Evolutionary conservation across 116 monocot genomes (phyloP), one percentile per base, ranked within the genome.

Genomic region (Trichopus zeylanicus): DNA sequence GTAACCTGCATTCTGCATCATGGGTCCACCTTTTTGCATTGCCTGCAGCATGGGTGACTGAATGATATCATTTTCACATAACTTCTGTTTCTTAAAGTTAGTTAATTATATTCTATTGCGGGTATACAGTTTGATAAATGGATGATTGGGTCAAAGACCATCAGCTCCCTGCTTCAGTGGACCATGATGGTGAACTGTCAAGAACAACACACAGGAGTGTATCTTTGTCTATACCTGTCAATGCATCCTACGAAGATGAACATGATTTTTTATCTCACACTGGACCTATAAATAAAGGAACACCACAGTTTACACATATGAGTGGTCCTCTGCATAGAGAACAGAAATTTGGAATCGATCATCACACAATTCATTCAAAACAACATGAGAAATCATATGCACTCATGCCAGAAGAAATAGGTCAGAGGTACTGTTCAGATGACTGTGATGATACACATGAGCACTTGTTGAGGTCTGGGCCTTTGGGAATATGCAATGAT

Each of bases 401-500:
- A 12, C 23, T 73, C 24, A 61, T 70, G 75, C 71, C 78, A 22
- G 81, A 62, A 68, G 78, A 78, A 59, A 46, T 57, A 5, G 67
- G 67, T 19, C 29, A 15, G 10, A 66, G 3, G 10, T 46, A 64
- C 46, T 71, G 63, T 64, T 46, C 54, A 24, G 46, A 65, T 16
- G 27, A 21, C 21, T 13, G 48, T 4, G n/a, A 67, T 26, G 54
- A 22, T 19, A 82, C 47, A 53, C 71, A 83, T 67, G 75, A 72
- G 13, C 69, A 78, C 67, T 61, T 83, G 57, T 56, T 75, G 61
- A 86, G 60, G 60, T 83, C 80, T 7, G 87, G 83, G 28, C 76
- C 78, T 37, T 46, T 87, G 51, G 87, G 73, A 6, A 59, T 76
- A 61, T 92, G 87, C 60, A 78, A 81, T 56, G 70, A 92, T 52